phyloP scores from a whole-genome alignment of 169 alveolate species.

The Fabrea salina region DNA sequence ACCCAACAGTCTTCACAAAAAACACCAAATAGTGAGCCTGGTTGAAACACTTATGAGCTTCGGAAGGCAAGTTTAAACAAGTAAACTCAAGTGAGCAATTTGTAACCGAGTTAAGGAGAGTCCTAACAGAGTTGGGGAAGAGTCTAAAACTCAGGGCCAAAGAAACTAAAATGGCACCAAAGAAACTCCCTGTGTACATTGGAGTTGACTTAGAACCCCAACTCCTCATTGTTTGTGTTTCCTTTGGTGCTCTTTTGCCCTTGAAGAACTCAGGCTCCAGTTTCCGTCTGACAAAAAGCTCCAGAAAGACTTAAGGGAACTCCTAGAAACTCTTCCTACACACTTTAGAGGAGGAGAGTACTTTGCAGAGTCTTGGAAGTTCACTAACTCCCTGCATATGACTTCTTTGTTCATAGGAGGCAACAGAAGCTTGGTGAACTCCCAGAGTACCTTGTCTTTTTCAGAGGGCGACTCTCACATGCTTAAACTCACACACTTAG shows the following conservation, averaged over 20 bases:
- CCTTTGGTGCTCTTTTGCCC: neutral
- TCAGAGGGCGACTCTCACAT: neutral
- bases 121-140: too few relatives aligned
- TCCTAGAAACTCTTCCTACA: neutral
- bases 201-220: neutral
- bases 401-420: constrained; percentile 18
- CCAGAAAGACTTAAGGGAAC: neutral
- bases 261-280: neutral
- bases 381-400: neutral
- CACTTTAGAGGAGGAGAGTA: neutral
- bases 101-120: too few relatives aligned
- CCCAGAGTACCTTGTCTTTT: neutral
- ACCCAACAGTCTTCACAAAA: neutral
- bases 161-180: neutral
- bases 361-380: neutral
- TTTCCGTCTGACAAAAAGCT: neutral
- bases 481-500: neutral
- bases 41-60: neutral
- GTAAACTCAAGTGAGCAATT: too few relatives aligned
- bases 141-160: too few relatives aligned
- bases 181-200: neutral
- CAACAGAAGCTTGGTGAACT: neutral
- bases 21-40: neutral
- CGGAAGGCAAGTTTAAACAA: too few relatives aligned
- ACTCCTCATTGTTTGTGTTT: neutral